phyloP scores from a whole-genome alignment of 352 stramenopile species.

The Phytophthora fragariaefolia region DNA sequence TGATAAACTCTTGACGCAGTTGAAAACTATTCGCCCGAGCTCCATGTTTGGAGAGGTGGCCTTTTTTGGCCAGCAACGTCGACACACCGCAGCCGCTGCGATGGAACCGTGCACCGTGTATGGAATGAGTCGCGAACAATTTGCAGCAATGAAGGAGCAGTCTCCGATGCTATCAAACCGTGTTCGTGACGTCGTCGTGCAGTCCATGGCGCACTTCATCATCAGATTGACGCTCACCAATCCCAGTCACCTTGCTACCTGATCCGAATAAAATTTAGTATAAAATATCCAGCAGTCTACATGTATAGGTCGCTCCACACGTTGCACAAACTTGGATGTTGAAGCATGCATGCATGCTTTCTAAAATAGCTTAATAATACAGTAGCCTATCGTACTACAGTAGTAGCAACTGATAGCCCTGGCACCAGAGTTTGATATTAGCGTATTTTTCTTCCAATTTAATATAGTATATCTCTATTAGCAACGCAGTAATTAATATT shows the following conservation, averaged over 20 bases:
- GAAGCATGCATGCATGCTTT: too few relatives aligned
- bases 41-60: slow-evolving; percentile 82
- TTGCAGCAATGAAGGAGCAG: slow-evolving; percentile 52
- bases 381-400: too few relatives aligned
- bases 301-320: too few relatives aligned
- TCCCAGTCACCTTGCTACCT: not conserved
- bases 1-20: slow-evolving; percentile 43
- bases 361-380: too few relatives aligned
- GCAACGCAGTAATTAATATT: too few relatives aligned
- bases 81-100: slow-evolving; percentile 49
- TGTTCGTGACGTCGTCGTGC: slow-evolving; percentile 66
- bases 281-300: too few relatives aligned
- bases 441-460: too few relatives aligned
- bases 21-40: slow-evolving; percentile 57
- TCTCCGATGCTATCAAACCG: slow-evolving; percentile 55
- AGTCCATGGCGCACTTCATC: slow-evolving; percentile 45
- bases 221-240: slow-evolving; percentile 30
- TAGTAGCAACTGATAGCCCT: too few relatives aligned
- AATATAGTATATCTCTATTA: too few relatives aligned
- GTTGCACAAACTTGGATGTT: too few relatives aligned
- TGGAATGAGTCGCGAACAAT: slow-evolving; percentile 56
- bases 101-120: slow-evolving; percentile 58
- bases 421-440: too few relatives aligned
- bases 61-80: slow-evolving; percentile 66
- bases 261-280: too few relatives aligned